Evolutionary conservation across 2,329 filamentous ascomycete species (phyloP), one percentile per base, ranked within the genome.

Genomic region (Dryadomyces quercus-mongolicae): DNA sequence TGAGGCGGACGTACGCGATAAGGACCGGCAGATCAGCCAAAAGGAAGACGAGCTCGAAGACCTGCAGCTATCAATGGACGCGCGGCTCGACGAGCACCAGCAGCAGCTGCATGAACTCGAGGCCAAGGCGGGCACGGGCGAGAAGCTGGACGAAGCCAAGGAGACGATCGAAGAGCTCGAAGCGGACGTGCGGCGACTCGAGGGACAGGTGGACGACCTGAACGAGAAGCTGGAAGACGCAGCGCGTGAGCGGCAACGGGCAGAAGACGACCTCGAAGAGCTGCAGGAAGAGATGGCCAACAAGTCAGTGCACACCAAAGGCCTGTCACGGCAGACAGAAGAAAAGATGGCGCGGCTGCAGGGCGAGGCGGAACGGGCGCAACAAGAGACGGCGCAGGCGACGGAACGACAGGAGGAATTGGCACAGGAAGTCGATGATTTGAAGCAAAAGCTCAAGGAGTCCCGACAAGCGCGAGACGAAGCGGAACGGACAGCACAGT

Each of bases 271-370:
- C 56, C 69, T 85, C 16, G 75, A 82, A 60, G 81, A 85, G 62
- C 73, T 90, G 22, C 85, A 87, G 58, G 84, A 88, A 53, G 86
- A 90, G 62, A 81, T 90, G 76, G 78, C 85, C 21, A 84, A 91
- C 68, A 90, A 89, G 61, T 91, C 86, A 0, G 77, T 89, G 42
- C 81, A 81, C 53, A 86, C 85, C 13, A 89, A 86, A 64, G 85
- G 84, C 2, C 73, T 88, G 9, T 86, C 81, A 52, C 79, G 85
- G 36, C 86, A 91, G 67, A 76, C 88, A 18, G 85, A 91, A 62
- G 85, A 88, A 60, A 88, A 82, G 66, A 71, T 81, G 9, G 70
- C 73, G 52, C 80, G 81, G 36, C 70, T 91, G 10, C 84, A 90
- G 60, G 71, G 78, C 48, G 85, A 90, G 55, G 69, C 88, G 6